phyloP scores from a whole-genome alignment of 228 moss, liverwort and hornwort species.

The Sphagnum magellanicum region DNA sequence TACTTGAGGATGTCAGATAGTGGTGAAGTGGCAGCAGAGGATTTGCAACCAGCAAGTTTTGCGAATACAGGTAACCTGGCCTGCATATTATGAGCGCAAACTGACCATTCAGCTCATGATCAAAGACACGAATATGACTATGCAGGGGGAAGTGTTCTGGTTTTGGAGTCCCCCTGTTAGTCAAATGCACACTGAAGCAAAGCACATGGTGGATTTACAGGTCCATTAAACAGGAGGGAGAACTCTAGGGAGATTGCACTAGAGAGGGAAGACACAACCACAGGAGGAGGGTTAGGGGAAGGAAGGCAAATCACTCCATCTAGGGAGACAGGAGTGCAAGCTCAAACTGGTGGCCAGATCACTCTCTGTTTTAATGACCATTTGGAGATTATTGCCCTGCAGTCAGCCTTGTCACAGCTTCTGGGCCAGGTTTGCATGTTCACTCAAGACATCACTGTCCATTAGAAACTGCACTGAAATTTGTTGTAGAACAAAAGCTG shows the following conservation, averaged over 20 bases:
- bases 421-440: constrained; percentile 53
- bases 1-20: constrained; percentile 56
- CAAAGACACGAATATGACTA: not conserved
- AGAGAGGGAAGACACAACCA: constrained; percentile 11
- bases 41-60: constrained; percentile 22
- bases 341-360: constrained; percentile 19
- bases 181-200: not conserved
- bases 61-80: constrained; percentile 24
- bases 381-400: constrained; percentile 57
- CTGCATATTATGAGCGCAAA: not conserved
- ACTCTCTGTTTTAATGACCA: constrained; percentile 55
- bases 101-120: constrained; percentile 2
- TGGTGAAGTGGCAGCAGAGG: constrained; percentile 51
- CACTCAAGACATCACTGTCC: not conserved
- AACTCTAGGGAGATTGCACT: constrained; percentile 9
- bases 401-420: constrained; percentile 68
- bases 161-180: not conserved
- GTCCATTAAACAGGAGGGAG: not conserved
- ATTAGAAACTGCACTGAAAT: not conserved
- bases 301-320: constrained; percentile 9
- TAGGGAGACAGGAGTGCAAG: constrained; percentile 16
- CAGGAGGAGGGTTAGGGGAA: constrained; percentile 5
- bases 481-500: not conserved
- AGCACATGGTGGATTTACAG: not conserved
- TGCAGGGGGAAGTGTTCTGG: constrained; percentile 2